Conservation (phyloP, 805 yeast genomes). For the Wilhelminamyces savonicus region DNA sequence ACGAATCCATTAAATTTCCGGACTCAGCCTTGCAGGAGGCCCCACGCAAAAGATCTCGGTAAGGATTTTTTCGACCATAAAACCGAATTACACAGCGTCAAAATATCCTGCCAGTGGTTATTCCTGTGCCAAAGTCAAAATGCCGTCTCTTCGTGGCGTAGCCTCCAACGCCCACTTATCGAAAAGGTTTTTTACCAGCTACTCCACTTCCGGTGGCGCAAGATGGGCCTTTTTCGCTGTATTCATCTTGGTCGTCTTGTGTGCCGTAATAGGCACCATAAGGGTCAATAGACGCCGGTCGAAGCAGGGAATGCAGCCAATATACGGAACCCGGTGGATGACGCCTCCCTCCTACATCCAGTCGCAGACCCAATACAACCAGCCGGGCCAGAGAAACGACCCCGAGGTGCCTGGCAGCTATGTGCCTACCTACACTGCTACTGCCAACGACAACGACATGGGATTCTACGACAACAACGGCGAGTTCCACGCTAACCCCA, state of each 20-base stretch:
- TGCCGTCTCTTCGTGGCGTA: too few relatives aligned
- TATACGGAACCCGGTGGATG: constrained; percentile 78
- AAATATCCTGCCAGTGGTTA: too few relatives aligned
- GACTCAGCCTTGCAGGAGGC: too few relatives aligned
- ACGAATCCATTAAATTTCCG: too few relatives aligned
- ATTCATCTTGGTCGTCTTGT: constrained; percentile 42
- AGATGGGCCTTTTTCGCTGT: constrained; percentile 65
- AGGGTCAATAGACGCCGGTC: constrained; percentile 50
- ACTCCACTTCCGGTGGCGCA: constrained; percentile 32
- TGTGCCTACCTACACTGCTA: constrained; percentile 65
- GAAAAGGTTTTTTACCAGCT: too few relatives aligned
- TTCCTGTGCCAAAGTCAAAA: too few relatives aligned
- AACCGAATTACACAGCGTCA: too few relatives aligned
- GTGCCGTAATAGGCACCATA: constrained; percentile 46
- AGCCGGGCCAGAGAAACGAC: constrained; percentile 31
- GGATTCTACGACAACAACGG: constrained; percentile 72
- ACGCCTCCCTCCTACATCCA: constrained; percentile 77
- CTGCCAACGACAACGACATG: constrained; percentile 65
- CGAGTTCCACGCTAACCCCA: constrained; percentile 14
- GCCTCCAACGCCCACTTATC: too few relatives aligned
- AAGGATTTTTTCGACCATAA: too few relatives aligned
- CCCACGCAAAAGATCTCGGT: too few relatives aligned
- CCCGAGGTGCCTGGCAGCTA: constrained; percentile 35
- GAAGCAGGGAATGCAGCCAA: constrained; percentile 47
- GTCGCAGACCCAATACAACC: constrained; percentile 52